Conservation (phyloP, 345 rosid species). For the Mercurialis annua region DNA sequence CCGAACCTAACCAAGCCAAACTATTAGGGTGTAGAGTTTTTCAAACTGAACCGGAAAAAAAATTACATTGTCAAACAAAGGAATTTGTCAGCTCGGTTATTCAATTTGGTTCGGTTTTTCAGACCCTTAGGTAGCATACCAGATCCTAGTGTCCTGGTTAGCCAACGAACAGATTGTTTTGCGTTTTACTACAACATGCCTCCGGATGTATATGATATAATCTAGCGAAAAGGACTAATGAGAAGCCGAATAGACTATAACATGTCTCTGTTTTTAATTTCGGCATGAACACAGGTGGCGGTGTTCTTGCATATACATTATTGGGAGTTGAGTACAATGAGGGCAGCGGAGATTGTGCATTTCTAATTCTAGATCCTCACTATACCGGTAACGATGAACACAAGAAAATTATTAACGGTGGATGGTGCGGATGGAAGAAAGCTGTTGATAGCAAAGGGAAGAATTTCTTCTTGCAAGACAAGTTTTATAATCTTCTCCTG, state of each 20-base stretch:
- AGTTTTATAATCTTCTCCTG: conserved; percentile 85
- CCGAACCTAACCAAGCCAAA: no score
- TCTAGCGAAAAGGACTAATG: not conserved
- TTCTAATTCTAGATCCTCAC: conserved; percentile 90
- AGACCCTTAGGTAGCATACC: no score
- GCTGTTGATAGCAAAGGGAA: conserved; percentile 85
- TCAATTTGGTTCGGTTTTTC: no score
- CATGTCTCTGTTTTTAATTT: not conserved
- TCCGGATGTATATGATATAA: not conserved
- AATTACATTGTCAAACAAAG: no score
- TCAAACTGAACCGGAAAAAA: no score
- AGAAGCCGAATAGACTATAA: not conserved
- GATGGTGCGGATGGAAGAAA: conserved; percentile 97
- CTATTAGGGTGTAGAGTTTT: no score
- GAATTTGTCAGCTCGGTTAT: no score
- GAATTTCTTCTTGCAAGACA: conserved; percentile 77
- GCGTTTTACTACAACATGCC: not conserved
- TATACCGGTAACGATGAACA: conserved; percentile 77
- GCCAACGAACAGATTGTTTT: not conserved
- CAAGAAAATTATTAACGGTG: conserved; percentile 81
- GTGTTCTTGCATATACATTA: conserved; percentile 91
- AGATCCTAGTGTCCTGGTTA: not conserved
- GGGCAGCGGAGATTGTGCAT: conserved; percentile 77
- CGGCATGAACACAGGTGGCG: conserved; percentile 61
- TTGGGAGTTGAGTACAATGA: conserved; percentile 81